Conservation (phyloP, 2,329 filamentous ascomycete species). For the Colletotrichum musicola region DNA sequence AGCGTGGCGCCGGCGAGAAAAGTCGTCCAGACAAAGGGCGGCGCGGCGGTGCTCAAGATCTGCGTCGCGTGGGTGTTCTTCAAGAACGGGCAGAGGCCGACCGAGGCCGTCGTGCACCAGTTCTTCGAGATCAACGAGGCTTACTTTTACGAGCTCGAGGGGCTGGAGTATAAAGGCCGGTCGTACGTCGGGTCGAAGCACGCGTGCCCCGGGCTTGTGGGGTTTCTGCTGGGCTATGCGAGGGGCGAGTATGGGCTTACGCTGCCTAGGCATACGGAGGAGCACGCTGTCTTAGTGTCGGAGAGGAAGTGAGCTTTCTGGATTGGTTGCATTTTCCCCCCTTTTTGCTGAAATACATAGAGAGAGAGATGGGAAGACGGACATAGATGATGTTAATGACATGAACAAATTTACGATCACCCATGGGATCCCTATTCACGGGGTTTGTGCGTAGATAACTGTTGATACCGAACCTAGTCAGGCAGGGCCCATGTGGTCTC, state of each 20-base stretch:
- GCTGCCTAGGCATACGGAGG: constrained; percentile 4
- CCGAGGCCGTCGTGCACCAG: constrained; percentile 19
- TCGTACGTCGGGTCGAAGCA: constrained; percentile 10
- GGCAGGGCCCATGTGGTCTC: no score
- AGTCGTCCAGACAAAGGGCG: constrained; percentile 12
- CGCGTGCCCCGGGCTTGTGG: constrained; percentile 5
- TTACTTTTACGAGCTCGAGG: constrained; percentile 27
- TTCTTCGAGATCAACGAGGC: constrained; percentile 25
- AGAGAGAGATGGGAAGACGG: no score
- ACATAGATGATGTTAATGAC: no score
- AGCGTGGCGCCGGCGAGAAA: no score
- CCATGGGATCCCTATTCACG: no score
- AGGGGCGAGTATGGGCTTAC: neutral
- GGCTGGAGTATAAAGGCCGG: constrained; percentile 17
- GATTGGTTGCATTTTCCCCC: no score
- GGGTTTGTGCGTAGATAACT: no score
- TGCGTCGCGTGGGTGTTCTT: constrained; percentile 27
- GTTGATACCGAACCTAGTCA: no score
- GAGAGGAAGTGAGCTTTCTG: neutral
- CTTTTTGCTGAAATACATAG: no score
- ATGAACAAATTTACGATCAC: no score
- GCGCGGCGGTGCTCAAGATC: constrained; percentile 28
- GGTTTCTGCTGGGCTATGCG: constrained; percentile 3
- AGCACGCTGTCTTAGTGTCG: constrained; percentile 6
- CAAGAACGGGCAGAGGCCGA: constrained; percentile 11